Evolutionary conservation across 108 stramenopile species (phyloP).

Genomic region (Stephanodiscus triporus): DNA sequence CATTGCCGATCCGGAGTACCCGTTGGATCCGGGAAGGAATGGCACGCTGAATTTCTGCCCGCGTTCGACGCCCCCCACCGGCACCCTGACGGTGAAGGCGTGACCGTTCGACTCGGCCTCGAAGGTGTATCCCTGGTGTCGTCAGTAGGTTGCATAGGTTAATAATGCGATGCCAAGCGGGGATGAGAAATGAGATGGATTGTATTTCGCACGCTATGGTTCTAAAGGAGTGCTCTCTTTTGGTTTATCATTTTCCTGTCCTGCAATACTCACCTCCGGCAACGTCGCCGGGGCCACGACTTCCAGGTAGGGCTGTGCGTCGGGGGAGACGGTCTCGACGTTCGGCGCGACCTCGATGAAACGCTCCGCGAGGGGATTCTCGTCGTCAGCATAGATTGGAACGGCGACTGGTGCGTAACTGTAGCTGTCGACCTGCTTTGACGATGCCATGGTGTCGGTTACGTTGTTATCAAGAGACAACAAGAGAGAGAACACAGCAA

Average conservation of each 20-base stretch:
- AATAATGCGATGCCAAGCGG: background rate
- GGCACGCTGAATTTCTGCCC: slow-evolving; percentile 46
- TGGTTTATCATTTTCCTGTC: too few species aligned
- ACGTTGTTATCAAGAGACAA: too few species aligned
- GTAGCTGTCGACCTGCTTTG: background rate
- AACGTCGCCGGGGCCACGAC: slow-evolving; percentile 30
- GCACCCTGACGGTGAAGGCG: slow-evolving; percentile 28
- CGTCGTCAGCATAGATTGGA: background rate
- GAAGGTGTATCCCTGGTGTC: slow-evolving; percentile 31
- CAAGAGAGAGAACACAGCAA: too few species aligned
- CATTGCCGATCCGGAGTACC: slow-evolving; percentile 3
- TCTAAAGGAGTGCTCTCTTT: background rate
- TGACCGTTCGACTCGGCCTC: slow-evolving; percentile 32
- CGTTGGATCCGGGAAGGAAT: slow-evolving; percentile 15
- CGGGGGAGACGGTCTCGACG: slow-evolving; percentile 2
- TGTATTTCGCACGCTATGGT: background rate
- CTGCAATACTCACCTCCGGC: slow-evolving; percentile 21
- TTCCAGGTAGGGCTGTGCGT: slow-evolving; percentile 22
- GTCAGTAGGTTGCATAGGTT: background rate
- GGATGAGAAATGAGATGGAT: background rate
- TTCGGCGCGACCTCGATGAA: background rate
- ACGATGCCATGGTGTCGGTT: too few species aligned
- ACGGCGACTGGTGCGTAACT: slow-evolving; percentile 12
- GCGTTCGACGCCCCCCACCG: slow-evolving; percentile 44
- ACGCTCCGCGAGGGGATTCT: slow-evolving; percentile 1